Conservation (phyloP, 2,329 filamentous ascomycete genomes). For the Chaetomium sp. region DNA sequence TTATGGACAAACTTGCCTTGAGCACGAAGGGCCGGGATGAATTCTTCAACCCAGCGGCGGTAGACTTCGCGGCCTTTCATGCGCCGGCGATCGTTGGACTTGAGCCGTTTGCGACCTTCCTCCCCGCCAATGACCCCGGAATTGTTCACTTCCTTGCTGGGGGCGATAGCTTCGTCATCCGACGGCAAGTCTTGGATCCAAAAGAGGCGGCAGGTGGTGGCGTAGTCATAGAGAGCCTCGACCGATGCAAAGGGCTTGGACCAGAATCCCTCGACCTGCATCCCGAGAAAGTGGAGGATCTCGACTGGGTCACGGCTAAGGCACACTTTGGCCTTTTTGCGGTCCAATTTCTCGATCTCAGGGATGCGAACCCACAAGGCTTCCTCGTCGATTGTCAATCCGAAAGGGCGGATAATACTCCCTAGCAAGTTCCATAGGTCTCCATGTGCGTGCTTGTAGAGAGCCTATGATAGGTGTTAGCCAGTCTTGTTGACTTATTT, state of each 20-base stretch:
- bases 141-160: slow-evolving; percentile 23
- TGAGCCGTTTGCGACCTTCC: slow-evolving; percentile 34
- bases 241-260: slow-evolving; percentile 47
- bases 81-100: slow-evolving; percentile 51
- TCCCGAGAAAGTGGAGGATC: slow-evolving; percentile 57
- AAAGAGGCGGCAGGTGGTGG: slow-evolving; percentile 53
- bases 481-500: background rate
- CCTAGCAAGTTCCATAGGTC: slow-evolving; percentile 63
- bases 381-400: slow-evolving; percentile 57
- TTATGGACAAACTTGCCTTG: slow-evolving; percentile 29
- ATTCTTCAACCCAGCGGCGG: slow-evolving; percentile 55
- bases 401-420: slow-evolving; percentile 54
- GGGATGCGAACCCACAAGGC: slow-evolving; percentile 60
- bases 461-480: slow-evolving; percentile 7
- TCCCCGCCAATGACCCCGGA: slow-evolving; percentile 22
- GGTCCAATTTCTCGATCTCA: slow-evolving; percentile 57
- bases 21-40: slow-evolving; percentile 46
- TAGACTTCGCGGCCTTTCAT: slow-evolving; percentile 52
- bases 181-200: slow-evolving; percentile 28
- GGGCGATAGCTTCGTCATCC: background rate
- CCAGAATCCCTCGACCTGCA: slow-evolving; percentile 46
- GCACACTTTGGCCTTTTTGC: slow-evolving; percentile 50
- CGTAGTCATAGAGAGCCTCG: slow-evolving; percentile 57
- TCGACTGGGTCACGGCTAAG: slow-evolving; percentile 51
- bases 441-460: slow-evolving; percentile 66